Base-by-base conservation (phyloP, 805 yeast genomes). In the Candida alai region DNA sequence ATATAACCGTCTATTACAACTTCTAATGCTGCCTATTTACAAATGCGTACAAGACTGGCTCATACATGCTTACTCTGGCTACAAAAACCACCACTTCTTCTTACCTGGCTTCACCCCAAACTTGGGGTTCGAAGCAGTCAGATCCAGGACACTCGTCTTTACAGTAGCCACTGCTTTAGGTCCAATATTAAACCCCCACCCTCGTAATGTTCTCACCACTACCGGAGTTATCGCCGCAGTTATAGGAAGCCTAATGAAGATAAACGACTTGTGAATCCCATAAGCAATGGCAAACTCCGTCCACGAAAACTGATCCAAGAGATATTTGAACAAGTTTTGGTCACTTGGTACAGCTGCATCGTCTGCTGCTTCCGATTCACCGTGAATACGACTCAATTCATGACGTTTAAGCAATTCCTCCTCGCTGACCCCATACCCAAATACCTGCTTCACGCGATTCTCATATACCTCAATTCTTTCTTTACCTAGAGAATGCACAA, bases 221-320 rank as follows among this genome's bases (percentile, higher is more conserved):
- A 76, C 53, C 5, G 98, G 98, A 0, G 97, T 88, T 9, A 89
- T 73, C 2, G 95, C 95, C 0, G 96, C 96, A 0, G 97, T 83
- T 19, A 87, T 57, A 10, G 98, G 98, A 4, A 93, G 64, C 42
- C 98, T 73, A 26, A 93, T 73, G 40, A 90, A 76, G 16, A 90
- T 74, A 42, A 93, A 69, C 4, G 89, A 76, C 62, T 93, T 93
- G 65, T 93, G 97, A 29, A 93, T 65, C 2, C 96, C 96, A 55
- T 93, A 93, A 0, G 97, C 97, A 34, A 93, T 73, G 9, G 84
- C 79, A 46, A 87, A 77, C 58, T 90, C 97, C 0, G 97, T 83
- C 70, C 85, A 66, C 54, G 52, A 87, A 54, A 36, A 66, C 47
- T 62, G 68, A 17, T 62, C 45, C 19, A 54, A 41, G 22, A 62